Evolutionary conservation across 176 grass and related monocot species (phyloP).

Genomic region (Carex cristatella): DNA sequence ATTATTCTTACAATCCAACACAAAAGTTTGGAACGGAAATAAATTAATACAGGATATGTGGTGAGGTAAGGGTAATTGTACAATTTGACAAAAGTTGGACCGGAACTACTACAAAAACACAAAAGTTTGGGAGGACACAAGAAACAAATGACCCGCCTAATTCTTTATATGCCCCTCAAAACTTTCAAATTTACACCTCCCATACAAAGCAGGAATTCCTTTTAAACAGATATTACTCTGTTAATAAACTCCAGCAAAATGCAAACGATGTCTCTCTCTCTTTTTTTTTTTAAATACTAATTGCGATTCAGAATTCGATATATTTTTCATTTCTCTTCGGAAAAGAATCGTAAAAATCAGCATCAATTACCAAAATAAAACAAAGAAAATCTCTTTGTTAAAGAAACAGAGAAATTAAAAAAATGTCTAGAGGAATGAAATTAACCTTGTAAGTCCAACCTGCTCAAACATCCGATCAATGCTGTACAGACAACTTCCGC

Average conservation of each 20-base stretch:
- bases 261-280: no score
- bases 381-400: no score
- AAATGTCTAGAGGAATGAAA: background rate
- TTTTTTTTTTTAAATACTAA: no score
- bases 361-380: no score
- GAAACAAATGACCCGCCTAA: background rate
- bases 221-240: background rate
- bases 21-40: no score
- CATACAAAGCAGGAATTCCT: background rate
- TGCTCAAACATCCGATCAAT: conserved; percentile 25
- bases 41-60: background rate
- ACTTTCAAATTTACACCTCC: background rate
- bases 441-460: conserved; percentile 18
- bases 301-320: no score
- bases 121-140: background rate
- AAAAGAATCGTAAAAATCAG: no score
- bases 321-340: no score
- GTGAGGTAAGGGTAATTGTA: background rate
- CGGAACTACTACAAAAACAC: background rate
- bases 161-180: background rate
- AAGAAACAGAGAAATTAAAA: background rate
- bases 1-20: background rate
- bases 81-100: background rate
- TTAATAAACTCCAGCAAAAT: background rate
- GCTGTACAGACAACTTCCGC: conserved; percentile 36